phyloP scores from a whole-genome alignment of 345 rosid genomes.

The Populus tremula region DNA sequence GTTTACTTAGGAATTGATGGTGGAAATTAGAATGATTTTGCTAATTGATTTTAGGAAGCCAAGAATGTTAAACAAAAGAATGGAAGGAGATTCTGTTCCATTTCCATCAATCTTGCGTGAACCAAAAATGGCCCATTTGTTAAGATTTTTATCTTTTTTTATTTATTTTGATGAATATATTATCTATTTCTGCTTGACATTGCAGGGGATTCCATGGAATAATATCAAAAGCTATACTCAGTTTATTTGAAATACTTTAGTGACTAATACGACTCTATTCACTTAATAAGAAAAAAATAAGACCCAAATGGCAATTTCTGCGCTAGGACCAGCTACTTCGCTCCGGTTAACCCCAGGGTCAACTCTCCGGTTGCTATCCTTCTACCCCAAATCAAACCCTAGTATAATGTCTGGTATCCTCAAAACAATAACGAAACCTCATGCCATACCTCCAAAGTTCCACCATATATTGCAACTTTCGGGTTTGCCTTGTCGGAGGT shows the following conservation, averaged over 20 bases:
- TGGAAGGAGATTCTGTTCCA: not conserved
- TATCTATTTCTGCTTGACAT: not conserved
- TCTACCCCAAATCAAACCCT: constrained; percentile 24
- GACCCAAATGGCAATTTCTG: constrained; percentile 31
- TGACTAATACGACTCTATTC: not conserved
- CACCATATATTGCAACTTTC: constrained; percentile 2
- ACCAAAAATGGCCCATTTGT: not conserved
- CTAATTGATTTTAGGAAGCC: not conserved
- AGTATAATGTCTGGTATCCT: not conserved
- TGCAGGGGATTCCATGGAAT: not conserved
- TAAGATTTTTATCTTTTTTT: not conserved
- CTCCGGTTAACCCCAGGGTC: constrained; percentile 45
- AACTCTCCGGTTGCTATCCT: constrained; percentile 45
- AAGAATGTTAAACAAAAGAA: not conserved
- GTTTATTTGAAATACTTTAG: not conserved
- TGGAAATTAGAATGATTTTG: not conserved
- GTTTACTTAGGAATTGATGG: not conserved
- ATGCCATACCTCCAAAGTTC: constrained; percentile 30
- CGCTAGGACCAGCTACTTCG: constrained; percentile 46
- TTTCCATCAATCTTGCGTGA: not conserved
- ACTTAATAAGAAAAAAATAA: not conserved
- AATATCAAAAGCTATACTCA: not conserved
- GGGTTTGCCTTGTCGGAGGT: constrained; percentile 30
- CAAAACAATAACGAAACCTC: constrained; percentile 18
- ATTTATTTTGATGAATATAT: not conserved